Percentiles rank a stretch among this genome's conserved stretches.
Evolutionary conservation across 2,329 filamentous ascomycete species (phyloP).

Genomic region (Diplodia scrobiculata): DNA sequence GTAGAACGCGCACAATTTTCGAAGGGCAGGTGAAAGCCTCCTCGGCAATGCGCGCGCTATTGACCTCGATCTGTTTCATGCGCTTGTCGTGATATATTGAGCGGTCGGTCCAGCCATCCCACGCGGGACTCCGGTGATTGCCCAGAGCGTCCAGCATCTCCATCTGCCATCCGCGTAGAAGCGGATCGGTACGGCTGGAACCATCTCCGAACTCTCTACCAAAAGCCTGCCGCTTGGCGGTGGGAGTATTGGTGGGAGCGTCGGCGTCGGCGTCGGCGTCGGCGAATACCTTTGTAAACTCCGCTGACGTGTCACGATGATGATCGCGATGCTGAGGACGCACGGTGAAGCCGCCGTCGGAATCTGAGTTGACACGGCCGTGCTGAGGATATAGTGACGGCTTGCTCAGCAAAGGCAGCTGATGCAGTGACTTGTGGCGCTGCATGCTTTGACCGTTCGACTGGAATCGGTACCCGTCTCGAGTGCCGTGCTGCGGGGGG

Average conservation of each 20-base stretch:
- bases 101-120: background rate
- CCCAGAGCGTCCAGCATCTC: background rate
- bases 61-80: background rate
- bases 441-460: background rate
- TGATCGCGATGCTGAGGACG: background rate
- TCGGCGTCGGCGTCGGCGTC: background rate
- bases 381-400: background rate
- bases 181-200: background rate
- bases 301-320: background rate
- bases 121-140: background rate
- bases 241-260: background rate
- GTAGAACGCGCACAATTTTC: background rate
- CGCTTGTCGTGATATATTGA: background rate
- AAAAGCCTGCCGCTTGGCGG: background rate
- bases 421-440: background rate
- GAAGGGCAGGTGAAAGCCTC: background rate
- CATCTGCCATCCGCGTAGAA: background rate
- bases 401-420: background rate
- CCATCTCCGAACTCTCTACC: background rate
- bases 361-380: background rate
- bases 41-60: background rate
- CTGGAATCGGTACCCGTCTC: background rate
- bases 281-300: background rate
- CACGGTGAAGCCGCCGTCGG: background rate
- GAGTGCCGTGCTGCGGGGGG: background rate